Evolutionary conservation across 2,329 filamentous ascomycete species (phyloP).

Genomic region (Venturia oleaginea): DNA sequence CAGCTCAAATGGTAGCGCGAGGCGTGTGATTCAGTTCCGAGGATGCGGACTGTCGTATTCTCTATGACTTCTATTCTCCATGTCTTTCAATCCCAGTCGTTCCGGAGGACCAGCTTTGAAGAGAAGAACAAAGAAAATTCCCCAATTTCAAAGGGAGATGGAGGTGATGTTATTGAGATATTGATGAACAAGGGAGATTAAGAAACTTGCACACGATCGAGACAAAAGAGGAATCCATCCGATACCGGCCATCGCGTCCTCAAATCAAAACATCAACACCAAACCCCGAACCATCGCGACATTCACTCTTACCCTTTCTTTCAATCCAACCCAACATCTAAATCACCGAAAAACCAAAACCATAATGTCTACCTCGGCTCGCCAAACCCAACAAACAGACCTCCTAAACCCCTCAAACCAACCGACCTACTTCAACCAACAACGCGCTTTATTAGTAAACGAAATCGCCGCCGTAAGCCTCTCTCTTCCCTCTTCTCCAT

Average conservation of each 20-base stretch:
- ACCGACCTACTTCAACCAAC: slow-evolving; percentile 54
- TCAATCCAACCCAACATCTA: not conserved
- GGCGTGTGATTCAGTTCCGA: no score
- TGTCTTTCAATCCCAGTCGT: no score
- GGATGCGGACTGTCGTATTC: no score
- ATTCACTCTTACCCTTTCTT: not conserved
- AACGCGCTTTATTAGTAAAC: slow-evolving; percentile 60
- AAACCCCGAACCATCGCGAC: not conserved
- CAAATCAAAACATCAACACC: not conserved
- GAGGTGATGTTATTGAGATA: no score
- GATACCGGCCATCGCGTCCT: not conserved
- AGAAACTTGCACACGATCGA: no score
- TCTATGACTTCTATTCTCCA: no score
- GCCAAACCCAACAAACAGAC: not conserved
- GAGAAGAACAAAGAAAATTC: no score
- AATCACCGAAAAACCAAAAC: not conserved
- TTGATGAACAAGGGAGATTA: no score
- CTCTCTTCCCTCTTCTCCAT: slow-evolving; percentile 10
- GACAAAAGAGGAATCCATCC: no score
- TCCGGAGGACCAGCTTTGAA: no score
- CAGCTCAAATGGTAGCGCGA: no score
- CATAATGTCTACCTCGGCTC: not conserved
- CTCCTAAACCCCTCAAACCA: not conserved
- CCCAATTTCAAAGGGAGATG: no score
- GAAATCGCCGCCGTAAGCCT: slow-evolving; percentile 63